Evolutionary conservation across 2,329 filamentous ascomycete genomes (phyloP).

Genomic region (Aspergillus tamarii): DNA sequence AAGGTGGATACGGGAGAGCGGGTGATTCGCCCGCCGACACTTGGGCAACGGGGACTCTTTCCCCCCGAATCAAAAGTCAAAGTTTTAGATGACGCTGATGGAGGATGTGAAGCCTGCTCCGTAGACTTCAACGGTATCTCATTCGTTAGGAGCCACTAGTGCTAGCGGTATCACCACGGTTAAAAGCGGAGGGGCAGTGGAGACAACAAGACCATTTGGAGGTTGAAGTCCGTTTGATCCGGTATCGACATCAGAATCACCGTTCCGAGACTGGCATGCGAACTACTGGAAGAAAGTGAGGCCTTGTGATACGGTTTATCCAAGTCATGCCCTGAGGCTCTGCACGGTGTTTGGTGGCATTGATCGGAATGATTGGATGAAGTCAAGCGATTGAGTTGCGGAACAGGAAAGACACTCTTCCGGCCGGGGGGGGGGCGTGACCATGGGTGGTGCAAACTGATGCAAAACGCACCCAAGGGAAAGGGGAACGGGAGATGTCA

Average conservation of each 20-base stretch:
- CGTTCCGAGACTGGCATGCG: neutral
- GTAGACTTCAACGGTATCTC: neutral
- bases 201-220: neutral
- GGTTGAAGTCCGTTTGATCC: neutral
- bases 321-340: slow-evolving; percentile 6
- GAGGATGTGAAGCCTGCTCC: slow-evolving; percentile 1
- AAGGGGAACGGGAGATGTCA: neutral
- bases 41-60: neutral
- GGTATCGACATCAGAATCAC: neutral
- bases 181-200: slow-evolving; percentile 11
- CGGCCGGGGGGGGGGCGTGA: slow-evolving; percentile 5
- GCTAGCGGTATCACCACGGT: neutral
- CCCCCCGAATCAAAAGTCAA: neutral
- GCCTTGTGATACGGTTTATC: slow-evolving; percentile 4
- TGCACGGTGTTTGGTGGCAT: neutral
- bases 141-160: slow-evolving; percentile 1
- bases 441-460: slow-evolving; percentile 1
- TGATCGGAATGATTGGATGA: slow-evolving; percentile 3
- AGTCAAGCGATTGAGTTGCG: slow-evolving; percentile 11
- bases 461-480: slow-evolving; percentile 1
- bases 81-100: neutral
- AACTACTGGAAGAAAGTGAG: neutral
- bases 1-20: slow-evolving; percentile 7
- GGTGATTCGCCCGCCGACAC: slow-evolving; percentile 6
- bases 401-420: neutral